These are phyloP conservation scores for Kuraishia molischiana DNA, from an alignment of 805 yeast species.

Conservation along the genomic window DNA sequence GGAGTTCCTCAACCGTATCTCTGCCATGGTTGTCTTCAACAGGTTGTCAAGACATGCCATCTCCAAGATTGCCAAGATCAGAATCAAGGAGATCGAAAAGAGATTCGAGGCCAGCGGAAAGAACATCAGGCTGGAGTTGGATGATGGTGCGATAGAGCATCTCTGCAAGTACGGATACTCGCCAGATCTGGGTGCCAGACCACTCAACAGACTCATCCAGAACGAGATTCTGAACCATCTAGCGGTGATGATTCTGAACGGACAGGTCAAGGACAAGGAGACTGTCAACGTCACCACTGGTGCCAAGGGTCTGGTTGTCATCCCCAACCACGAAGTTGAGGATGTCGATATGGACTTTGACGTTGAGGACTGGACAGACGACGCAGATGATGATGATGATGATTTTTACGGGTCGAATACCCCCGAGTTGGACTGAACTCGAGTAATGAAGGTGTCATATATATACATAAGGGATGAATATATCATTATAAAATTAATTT, in stretches of 20 bases:
- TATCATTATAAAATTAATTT: too few relatives aligned
- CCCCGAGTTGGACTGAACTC: constrained; percentile 15
- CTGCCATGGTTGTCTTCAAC: constrained; percentile 89
- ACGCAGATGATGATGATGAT: constrained; percentile 38
- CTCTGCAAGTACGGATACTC: constrained; percentile 84
- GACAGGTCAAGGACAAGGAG: constrained; percentile 85
- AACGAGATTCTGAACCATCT: constrained; percentile 76
- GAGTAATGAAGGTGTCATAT: too few relatives aligned
- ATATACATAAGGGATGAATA: too few relatives aligned
- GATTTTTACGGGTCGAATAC: constrained; percentile 17
- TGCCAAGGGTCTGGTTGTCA: constrained; percentile 61
- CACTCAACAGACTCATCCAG: constrained; percentile 88
- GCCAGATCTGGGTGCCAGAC: constrained; percentile 92
- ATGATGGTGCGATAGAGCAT: constrained; percentile 70
- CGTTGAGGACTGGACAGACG: constrained; percentile 54
- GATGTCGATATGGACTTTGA: constrained; percentile 42
- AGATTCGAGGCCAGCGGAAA: constrained; percentile 83
- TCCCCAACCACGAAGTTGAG: constrained; percentile 74
- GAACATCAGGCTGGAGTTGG: constrained; percentile 61
- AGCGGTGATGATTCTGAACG: constrained; percentile 82
- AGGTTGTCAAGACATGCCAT: constrained; percentile 87
- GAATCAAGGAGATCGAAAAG: constrained; percentile 75
- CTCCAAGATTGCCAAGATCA: constrained; percentile 79
- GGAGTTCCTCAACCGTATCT: constrained; percentile 92
- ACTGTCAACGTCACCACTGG: constrained; percentile 52